phyloP scores from a whole-genome alignment of 2,329 filamentous ascomycete genomes.

The Amylocarpus encephaloides region DNA sequence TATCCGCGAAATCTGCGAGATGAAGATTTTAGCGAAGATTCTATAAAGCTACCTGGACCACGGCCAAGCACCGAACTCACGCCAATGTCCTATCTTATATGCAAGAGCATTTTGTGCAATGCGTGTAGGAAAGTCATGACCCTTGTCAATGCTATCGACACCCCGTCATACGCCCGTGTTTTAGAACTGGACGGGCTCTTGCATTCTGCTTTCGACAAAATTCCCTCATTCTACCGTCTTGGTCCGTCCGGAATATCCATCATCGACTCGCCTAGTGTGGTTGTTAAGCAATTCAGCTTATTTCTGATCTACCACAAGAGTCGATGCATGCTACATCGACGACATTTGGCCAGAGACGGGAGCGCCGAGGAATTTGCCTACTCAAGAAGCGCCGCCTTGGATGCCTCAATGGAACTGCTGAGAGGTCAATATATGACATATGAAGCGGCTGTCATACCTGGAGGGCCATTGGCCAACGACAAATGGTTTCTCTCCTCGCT shows the following conservation, averaged over 20 bases:
- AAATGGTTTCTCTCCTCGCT: slow-evolving; percentile 53
- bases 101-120: slow-evolving; percentile 42
- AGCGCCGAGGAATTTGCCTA: slow-evolving; percentile 43
- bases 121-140: slow-evolving; percentile 45
- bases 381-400: slow-evolving; percentile 45
- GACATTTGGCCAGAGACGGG: slow-evolving; percentile 42
- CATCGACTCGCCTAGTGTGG: slow-evolving; percentile 39
- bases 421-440: slow-evolving; percentile 42
- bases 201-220: slow-evolving; percentile 38
- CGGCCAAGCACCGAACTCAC: slow-evolving; percentile 56
- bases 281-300: slow-evolving; percentile 50
- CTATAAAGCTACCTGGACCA: slow-evolving; percentile 46
- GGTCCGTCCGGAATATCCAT: slow-evolving; percentile 43
- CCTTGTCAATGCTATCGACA: slow-evolving; percentile 43
- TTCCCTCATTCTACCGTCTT: slow-evolving; percentile 45
- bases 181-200: slow-evolving; percentile 42
- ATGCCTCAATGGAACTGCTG: slow-evolving; percentile 43
- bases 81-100: slow-evolving; percentile 47
- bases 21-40: slow-evolving; percentile 55
- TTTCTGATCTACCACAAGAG: slow-evolving; percentile 48
- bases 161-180: slow-evolving; percentile 44
- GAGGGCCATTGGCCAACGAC: slow-evolving; percentile 45
- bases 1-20: slow-evolving; percentile 58
- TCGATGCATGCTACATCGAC: slow-evolving; percentile 49
- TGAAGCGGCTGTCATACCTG: slow-evolving; percentile 42